Conservation (phyloP, 2,329 filamentous ascomycete species). For the Fusarium sp. region DNA sequence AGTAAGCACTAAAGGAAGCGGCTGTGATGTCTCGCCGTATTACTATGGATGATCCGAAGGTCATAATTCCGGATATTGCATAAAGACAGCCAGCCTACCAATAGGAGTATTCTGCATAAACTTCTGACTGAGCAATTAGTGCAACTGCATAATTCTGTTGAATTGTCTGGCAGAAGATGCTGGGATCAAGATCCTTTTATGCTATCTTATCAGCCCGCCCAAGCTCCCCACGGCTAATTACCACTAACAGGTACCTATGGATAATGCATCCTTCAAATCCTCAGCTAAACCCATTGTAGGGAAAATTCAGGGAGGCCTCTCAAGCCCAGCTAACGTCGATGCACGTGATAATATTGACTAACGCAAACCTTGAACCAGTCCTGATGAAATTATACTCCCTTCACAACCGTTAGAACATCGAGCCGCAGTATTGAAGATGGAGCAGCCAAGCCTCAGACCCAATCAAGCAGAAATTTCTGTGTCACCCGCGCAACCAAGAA, state of each 20-base stretch:
- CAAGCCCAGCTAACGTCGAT: neutral
- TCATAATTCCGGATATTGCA: too few species aligned
- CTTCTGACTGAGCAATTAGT: neutral
- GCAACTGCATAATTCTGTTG: neutral
- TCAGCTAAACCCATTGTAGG: neutral
- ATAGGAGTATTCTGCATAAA: too few species aligned
- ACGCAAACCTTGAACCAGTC: too few species aligned
- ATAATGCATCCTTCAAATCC: neutral
- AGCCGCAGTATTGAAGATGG: neutral
- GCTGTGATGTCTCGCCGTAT: too few species aligned
- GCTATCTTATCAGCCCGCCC: neutral
- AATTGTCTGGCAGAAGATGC: neutral
- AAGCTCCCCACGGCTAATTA: neutral
- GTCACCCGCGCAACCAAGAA: neutral
- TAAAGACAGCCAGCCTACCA: neutral
- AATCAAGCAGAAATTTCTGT: neutral
- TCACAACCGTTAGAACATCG: rapidly evolving
- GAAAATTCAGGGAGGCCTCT: conserved; percentile 15
- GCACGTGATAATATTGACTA: neutral
- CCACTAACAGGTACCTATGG: neutral
- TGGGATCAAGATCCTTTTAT: too few species aligned
- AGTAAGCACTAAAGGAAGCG: conserved; percentile 15
- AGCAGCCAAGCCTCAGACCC: neutral
- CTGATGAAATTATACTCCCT: too few species aligned
- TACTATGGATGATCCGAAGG: rapidly evolving